Evolutionary conservation across 768 basidiomycete species (phyloP).

Genomic region (Strobilomyces dryophilus): DNA sequence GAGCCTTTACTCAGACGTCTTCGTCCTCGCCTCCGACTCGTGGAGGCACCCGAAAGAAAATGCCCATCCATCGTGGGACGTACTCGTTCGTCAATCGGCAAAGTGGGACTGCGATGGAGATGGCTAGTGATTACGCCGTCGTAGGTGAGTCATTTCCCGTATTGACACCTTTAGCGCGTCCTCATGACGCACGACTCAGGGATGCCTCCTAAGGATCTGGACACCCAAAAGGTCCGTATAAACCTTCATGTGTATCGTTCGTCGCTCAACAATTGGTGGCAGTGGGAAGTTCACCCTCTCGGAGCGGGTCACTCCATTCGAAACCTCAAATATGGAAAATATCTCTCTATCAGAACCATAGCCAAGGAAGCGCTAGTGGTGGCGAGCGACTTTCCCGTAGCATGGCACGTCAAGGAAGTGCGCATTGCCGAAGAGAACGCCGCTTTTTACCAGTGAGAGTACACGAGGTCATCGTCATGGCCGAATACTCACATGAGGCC

Average conservation of each 20-base stretch:
- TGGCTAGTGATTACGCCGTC: constrained; percentile 20
- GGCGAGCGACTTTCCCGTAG: constrained; percentile 26
- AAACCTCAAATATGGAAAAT: constrained; percentile 30
- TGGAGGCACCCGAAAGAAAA: constrained; percentile 15
- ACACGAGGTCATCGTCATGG: background rate
- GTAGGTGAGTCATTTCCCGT: constrained; percentile 16
- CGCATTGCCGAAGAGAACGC: constrained; percentile 24
- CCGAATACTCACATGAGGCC: background rate
- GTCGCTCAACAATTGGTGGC: background rate
- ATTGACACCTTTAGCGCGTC: background rate
- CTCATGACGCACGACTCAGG: constrained; percentile 14
- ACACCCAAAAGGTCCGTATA: constrained; percentile 23
- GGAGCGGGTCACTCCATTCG: constrained; percentile 30
- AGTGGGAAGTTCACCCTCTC: constrained; percentile 29
- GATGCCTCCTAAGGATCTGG: constrained; percentile 28
- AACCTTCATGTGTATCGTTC: background rate
- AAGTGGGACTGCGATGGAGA: constrained; percentile 31
- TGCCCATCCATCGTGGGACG: constrained; percentile 28
- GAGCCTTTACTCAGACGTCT: constrained; percentile 16
- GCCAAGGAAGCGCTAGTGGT: constrained; percentile 22
- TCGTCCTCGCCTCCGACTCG: constrained; percentile 10
- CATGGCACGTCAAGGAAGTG: constrained; percentile 27
- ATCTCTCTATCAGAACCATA: constrained; percentile 24
- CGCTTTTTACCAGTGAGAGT: constrained; percentile 25
- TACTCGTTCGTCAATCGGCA: constrained; percentile 30